Base-by-base conservation (phyloP, 179 eudicot species). In the Silene coronaria region DNA sequence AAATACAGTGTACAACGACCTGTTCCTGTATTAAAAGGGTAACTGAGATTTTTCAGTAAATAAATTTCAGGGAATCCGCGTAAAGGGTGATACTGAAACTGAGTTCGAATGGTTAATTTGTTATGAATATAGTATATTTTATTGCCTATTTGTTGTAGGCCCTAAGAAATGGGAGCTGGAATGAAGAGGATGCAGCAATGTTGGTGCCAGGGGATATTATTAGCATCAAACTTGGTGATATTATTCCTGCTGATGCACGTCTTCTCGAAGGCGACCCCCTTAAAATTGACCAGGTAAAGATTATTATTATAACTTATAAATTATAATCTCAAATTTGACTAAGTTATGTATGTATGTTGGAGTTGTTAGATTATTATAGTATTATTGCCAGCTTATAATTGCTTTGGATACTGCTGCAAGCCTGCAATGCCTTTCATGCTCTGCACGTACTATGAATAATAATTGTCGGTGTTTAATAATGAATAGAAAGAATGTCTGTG, bases 221-320 rank as follows among this genome's bases (percentile, higher is more conserved):
- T n/a, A 79, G 87, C 79, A 81, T 84, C 59, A 79, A 71, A 72
- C 85, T 81, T 59, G 87, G 87, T 0, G 87, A 81, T 11, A 84
- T 84, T 64, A 60, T 84, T 30, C 87, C 85, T 16, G 85, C 87
- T 67, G 87, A 84, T 77, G 85, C 87, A 74, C 87, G 87, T 81
- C 87, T 84, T 79, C 77, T 84, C 13, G 64, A 82, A 3, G 87
- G 87, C 19, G 87, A 84, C 68, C 85, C 87, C 66, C 83, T 84
- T 34, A 84, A 84, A 79, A 84, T 84, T 74, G 87, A 84, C 79
- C 85, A 84, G 83, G 87, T 82, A 68, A 38, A 21, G 16, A 21
- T n/a, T 66, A 12, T 27, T 42, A n/a, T 19, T 51, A 48, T 42
- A 5, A 42, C 11, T 48, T 5, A 16, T 42, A 42, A 42, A 11